Evolutionary conservation across 1,284 basidiomycete species (phyloP).

Genomic region (Microbotryomycetes sp.): DNA sequence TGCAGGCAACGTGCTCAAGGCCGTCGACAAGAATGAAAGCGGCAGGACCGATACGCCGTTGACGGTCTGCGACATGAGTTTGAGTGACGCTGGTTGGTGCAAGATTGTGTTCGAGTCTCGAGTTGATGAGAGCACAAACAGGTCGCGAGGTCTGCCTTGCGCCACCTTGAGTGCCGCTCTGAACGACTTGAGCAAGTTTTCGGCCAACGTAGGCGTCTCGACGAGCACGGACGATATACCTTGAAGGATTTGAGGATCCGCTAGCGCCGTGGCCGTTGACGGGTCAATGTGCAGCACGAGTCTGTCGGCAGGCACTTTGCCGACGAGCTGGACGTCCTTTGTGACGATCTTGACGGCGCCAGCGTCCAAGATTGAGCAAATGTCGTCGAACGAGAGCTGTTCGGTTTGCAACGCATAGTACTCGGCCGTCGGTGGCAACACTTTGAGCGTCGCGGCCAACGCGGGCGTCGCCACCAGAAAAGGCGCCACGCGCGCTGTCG

Average conservation of each 20-base stretch:
- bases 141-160: constrained; percentile 46
- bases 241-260: constrained; percentile 42
- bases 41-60: constrained; percentile 47
- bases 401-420: constrained; percentile 58
- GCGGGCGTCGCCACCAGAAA: constrained; percentile 51
- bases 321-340: constrained; percentile 28
- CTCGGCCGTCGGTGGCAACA: constrained; percentile 36
- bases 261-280: constrained; percentile 61
- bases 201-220: constrained; percentile 53
- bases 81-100: constrained; percentile 45
- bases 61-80: constrained; percentile 23
- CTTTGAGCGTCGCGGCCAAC: constrained; percentile 12
- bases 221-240: constrained; percentile 69
- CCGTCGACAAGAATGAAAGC: constrained; percentile 42
- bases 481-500: constrained; percentile 66
- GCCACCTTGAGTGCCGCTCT: constrained; percentile 20
- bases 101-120: constrained; percentile 10
- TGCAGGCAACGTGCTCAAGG: constrained; percentile 39
- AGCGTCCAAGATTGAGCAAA: constrained; percentile 61
- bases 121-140: constrained; percentile 46
- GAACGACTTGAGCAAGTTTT: constrained; percentile 19
- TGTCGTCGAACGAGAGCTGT: constrained; percentile 47
- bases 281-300: constrained; percentile 66
- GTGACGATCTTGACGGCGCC: constrained; percentile 63
- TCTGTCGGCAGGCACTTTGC: constrained; percentile 57